Base-by-base conservation (phyloP, 345 rosid genomes). In the Brassica carinata region DNA sequence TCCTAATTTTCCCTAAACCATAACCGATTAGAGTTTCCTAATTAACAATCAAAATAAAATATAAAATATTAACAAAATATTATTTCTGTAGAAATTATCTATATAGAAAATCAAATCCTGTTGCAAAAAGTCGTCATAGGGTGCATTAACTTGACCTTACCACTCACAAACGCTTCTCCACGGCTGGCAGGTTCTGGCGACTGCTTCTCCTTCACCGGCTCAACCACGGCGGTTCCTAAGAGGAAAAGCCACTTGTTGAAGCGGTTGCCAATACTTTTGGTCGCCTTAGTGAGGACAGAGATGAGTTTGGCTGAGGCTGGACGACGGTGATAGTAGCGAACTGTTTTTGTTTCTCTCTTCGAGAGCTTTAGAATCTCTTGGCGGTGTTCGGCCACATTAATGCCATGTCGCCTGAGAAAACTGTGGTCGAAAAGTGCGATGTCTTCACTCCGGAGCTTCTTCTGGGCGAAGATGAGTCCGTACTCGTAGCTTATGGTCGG, bases 341-440 rank as follows among this genome's bases (percentile, higher is more conserved):
- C 43, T 31, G 40, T 40, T 31, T 57, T 5, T 55, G 69, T 53
- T 71, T 90, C 93, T 74, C 80, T 90, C 67, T 69, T 83, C n/a
- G 90, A 89, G 11, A 89, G 86, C 84, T 90, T 94, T 77, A 94
- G 90, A 48, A 94, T 94, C 83, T 94, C 93, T 14, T 87, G 87
- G 64, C 98, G 83, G 72, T 94, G 96, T 79, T 91, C 88, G 73
- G 97, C 91, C 3, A 92, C 88, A 19, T 84, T 81, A 40, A 94
- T 86, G 33, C 98, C 98, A 87, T 89, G 90, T 78, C 91, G 87
- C 27, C 82, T 89, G 64, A 94, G 98, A 73, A 87, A 89, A 19
- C 87, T 95, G 70, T 94, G 97, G 88, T 90, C 83, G 79, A 94
- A 91, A 82, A 82, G 74, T 63, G 85, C n/a, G n/a, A 94, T 66